These are phyloP conservation scores for Alternaria angustiovoidea DNA, from an alignment of 2,329 filamentous ascomycete genomes.

Conservation along the genomic window DNA sequence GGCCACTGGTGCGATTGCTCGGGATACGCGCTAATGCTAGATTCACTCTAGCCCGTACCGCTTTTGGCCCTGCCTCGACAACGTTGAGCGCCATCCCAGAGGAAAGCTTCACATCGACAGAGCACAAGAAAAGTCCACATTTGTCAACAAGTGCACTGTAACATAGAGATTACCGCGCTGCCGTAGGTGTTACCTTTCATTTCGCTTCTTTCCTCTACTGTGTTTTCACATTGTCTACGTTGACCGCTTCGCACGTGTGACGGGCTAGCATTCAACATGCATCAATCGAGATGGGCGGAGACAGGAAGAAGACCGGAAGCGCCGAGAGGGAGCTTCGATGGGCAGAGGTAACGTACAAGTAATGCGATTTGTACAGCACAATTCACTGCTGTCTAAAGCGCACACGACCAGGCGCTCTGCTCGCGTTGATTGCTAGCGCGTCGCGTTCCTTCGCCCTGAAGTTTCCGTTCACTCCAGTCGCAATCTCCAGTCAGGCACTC, in stretches of 20 bases:
- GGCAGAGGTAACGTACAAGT: constrained; percentile 31
- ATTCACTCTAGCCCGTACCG: constrained; percentile 7
- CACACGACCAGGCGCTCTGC: constrained; percentile 12
- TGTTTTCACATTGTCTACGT: constrained; percentile 5
- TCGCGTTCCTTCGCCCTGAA: constrained; percentile 27
- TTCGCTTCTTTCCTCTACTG: background rate
- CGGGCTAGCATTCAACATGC: constrained; percentile 19
- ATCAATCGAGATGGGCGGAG: constrained; percentile 28
- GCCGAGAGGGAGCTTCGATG: constrained; percentile 7
- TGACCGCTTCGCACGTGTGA: constrained; percentile 15
- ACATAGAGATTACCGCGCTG: background rate
- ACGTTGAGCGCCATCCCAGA: constrained; percentile 1
- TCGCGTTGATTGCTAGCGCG: constrained; percentile 31
- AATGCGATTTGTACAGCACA: constrained; percentile 15
- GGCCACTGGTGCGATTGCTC: constrained; percentile 6
- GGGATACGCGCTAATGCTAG: constrained; percentile 7
- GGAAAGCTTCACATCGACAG: background rate
- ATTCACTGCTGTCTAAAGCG: constrained; percentile 12
- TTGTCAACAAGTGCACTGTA: background rate
- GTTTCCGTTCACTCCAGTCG: constrained; percentile 21
- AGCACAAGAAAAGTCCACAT: background rate
- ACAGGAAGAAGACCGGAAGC: constrained; percentile 22
- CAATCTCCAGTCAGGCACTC: constrained; percentile 11
- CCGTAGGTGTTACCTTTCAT: background rate
- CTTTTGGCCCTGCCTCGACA: constrained; percentile 5